A percentile compares a stretch with the other conserved stretches of the same genome.
These are phyloP conservation scores for Penicillium bialowiezense DNA, from an alignment of 495 filamentous ascomycete genomes.

Conservation along the genomic window DNA sequence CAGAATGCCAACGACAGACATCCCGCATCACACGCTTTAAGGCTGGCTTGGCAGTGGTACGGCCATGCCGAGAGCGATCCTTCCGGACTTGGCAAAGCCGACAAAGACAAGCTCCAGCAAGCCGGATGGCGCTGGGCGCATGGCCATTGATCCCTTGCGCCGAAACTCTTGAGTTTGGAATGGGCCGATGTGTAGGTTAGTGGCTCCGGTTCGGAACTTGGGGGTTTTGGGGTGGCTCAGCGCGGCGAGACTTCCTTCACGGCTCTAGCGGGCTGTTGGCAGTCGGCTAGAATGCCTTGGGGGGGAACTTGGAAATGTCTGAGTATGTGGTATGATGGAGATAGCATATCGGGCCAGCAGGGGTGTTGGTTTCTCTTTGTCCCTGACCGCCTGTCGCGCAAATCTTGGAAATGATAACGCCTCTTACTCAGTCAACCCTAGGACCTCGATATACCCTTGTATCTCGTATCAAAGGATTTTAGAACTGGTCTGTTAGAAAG, in stretches of 20 bases:
- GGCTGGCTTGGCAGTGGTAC: constrained; percentile 16
- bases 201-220: background rate
- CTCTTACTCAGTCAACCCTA: too few relatives aligned
- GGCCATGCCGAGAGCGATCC: constrained; percentile 8
- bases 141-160: constrained; percentile 12
- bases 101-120: constrained; percentile 1
- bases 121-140: constrained; percentile 13
- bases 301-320: too few relatives aligned
- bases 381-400: too few relatives aligned
- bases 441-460: too few relatives aligned
- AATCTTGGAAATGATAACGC: too few relatives aligned
- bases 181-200: constrained; percentile 2
- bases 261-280: background rate
- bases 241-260: background rate
- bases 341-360: too few relatives aligned
- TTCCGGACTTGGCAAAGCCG: constrained; percentile 14
- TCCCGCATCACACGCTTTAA: constrained; percentile 8
- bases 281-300: background rate
- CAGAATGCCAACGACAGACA: constrained; percentile 1
- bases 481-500: too few relatives aligned
- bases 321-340: too few relatives aligned
- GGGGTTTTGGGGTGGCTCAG: background rate
- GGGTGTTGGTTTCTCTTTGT: too few relatives aligned
- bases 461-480: too few relatives aligned
- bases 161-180: background rate